Evolutionary conservation across 2,329 filamentous ascomycete genomes (phyloP).

Genomic region (Aspergillus flavus): DNA sequence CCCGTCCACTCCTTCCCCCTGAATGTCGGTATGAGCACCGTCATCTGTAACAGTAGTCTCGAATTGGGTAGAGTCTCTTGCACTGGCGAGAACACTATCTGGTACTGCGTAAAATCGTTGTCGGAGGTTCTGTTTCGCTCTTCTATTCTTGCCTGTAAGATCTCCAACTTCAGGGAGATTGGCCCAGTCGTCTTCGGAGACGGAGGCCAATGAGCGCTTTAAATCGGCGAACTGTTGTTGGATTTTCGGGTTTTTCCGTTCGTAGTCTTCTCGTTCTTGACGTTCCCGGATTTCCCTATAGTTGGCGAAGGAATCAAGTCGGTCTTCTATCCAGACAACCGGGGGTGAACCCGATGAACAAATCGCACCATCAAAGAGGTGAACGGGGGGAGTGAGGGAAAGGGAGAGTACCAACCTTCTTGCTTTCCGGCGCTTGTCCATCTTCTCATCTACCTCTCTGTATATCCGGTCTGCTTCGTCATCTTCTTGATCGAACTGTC

Average conservation of each 20-base stretch:
- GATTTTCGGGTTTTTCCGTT: slow-evolving; percentile 96
- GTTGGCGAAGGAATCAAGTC: slow-evolving; percentile 63
- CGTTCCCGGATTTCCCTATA: slow-evolving; percentile 91
- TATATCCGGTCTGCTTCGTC: slow-evolving; percentile 98
- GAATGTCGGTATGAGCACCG: slow-evolving; percentile 55
- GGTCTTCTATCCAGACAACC: slow-evolving; percentile 74
- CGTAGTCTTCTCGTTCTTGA: slow-evolving; percentile 90
- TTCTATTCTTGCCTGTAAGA: slow-evolving; percentile 88
- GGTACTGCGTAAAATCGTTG: slow-evolving; percentile 95
- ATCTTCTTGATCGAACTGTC: slow-evolving; percentile 95
- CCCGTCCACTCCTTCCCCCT: slow-evolving; percentile 64
- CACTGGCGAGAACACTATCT: slow-evolving; percentile 89
- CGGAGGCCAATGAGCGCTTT: slow-evolving; percentile 83
- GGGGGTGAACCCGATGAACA: slow-evolving; percentile 67
- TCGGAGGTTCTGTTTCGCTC: slow-evolving; percentile 78
- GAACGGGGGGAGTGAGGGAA: slow-evolving; percentile 14
- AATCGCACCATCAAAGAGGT: slow-evolving; percentile 46
- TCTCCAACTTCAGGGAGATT: slow-evolving; percentile 95
- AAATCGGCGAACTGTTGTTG: slow-evolving; percentile 96
- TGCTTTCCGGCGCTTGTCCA: slow-evolving; percentile 84
- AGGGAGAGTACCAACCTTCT: slow-evolving; percentile 71
- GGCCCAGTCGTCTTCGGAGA: slow-evolving; percentile 96
- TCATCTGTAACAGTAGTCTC: slow-evolving; percentile 89
- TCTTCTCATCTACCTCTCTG: slow-evolving; percentile 92
- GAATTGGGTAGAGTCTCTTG: slow-evolving; percentile 76